phyloP scores from a whole-genome alignment of 495 filamentous ascomycete genomes.

The Cryomyces minteri region DNA sequence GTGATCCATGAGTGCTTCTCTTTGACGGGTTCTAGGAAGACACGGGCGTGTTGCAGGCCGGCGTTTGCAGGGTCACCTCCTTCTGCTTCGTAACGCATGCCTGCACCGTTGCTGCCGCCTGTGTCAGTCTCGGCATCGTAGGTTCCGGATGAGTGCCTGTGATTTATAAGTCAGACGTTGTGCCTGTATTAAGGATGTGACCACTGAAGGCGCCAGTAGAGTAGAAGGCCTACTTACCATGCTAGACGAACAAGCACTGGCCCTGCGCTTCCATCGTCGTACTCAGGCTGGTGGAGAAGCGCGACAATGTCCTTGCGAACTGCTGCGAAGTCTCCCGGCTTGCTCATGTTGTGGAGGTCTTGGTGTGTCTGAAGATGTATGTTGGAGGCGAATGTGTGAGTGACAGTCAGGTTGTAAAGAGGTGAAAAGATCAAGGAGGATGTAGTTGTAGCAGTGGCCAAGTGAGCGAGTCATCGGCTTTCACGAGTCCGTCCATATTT shows the following conservation, averaged over 20 bases:
- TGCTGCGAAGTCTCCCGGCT: constrained; percentile 28
- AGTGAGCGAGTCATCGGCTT: no score
- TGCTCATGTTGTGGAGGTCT: constrained; percentile 1
- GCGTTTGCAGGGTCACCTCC: constrained; percentile 46
- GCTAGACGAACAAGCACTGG: constrained; percentile 43
- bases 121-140: constrained; percentile 39
- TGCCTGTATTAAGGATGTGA: background rate
- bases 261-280: constrained; percentile 44
- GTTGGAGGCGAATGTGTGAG: no score
- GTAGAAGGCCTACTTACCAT: constrained; percentile 25
- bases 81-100: constrained; percentile 45
- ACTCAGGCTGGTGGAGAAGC: constrained; percentile 36
- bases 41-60: constrained; percentile 41
- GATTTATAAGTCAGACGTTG: background rate
- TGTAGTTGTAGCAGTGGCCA: no score
- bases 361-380: no score
- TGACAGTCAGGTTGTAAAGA: no score
- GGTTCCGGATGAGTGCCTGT: constrained; percentile 40
- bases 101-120: constrained; percentile 43
- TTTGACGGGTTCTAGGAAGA: constrained; percentile 43
- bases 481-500: no score
- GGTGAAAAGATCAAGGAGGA: no score
- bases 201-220: background rate
- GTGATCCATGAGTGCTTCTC: constrained; percentile 40
- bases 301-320: constrained; percentile 34